Evolutionary conservation across 352 stramenopile species (phyloP).

Genomic region (Paralagenidium karlingii): DNA sequence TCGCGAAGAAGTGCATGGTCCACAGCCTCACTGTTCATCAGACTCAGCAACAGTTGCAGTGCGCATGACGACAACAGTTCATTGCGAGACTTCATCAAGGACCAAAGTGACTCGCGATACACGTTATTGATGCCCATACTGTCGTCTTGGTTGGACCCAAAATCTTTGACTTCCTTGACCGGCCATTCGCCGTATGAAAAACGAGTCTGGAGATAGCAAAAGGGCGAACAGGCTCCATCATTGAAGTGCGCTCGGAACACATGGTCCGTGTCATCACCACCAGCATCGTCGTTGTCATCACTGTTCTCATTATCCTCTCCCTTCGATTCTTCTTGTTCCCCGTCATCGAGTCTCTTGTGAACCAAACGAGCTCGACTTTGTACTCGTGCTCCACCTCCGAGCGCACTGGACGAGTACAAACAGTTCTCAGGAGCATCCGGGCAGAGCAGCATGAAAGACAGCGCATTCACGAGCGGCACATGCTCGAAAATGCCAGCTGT

Average conservation of each 20-base stretch:
- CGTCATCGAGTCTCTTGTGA: slow-evolving; percentile 5
- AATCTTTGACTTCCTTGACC: slow-evolving; percentile 45
- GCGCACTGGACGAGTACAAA: slow-evolving; percentile 42
- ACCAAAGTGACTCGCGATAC: slow-evolving; percentile 45
- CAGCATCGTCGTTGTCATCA: not conserved
- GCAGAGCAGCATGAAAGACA: slow-evolving; percentile 46
- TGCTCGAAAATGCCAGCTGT: slow-evolving; percentile 67
- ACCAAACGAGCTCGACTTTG: slow-evolving; percentile 6
- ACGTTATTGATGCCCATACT: too few species aligned
- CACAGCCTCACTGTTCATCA: slow-evolving; percentile 48
- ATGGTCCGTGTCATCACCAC: slow-evolving; percentile 3
- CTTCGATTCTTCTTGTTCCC: not conserved
- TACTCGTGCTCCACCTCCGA: slow-evolving; percentile 27
- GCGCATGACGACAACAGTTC: slow-evolving; percentile 46
- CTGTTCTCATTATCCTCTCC: not conserved
- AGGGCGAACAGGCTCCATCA: slow-evolving; percentile 32
- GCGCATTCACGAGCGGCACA: slow-evolving; percentile 68
- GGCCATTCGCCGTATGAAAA: slow-evolving; percentile 67
- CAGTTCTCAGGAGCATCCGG: slow-evolving; percentile 22
- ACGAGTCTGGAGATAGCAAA: slow-evolving; percentile 70
- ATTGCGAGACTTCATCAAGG: slow-evolving; percentile 44
- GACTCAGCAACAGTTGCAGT: slow-evolving; percentile 38
- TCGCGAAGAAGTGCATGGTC: slow-evolving; percentile 53
- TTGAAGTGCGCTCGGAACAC: slow-evolving; percentile 45
- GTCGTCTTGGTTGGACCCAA: too few species aligned